Conservation (phyloP, 2,329 filamentous ascomycete species). For the Curvularia spicifera region DNA sequence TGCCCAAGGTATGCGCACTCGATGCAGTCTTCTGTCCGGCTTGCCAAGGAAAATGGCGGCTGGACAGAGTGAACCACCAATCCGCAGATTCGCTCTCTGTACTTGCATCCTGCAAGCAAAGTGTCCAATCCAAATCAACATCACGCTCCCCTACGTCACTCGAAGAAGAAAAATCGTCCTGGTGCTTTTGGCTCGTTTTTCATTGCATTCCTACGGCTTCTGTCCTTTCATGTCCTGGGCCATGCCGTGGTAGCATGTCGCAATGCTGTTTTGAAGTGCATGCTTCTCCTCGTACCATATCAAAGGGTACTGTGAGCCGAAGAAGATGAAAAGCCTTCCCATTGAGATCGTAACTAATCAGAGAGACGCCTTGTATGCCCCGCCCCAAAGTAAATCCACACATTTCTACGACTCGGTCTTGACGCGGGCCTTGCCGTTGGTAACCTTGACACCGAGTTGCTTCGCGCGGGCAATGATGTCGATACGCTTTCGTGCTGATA, state of each 20-base stretch:
- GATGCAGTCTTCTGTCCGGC: conserved; percentile 7
- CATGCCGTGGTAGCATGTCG: conserved; percentile 29
- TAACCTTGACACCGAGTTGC: conserved; percentile 99
- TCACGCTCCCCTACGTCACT: conserved; percentile 9
- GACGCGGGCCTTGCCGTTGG: conserved; percentile 98
- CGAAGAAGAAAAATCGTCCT: background rate
- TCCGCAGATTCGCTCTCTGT: background rate
- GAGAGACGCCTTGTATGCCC: conserved; percentile 50
- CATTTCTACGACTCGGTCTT: conserved; percentile 78
- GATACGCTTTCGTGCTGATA: conserved; percentile 98
- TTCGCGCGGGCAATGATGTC: conserved; percentile 97
- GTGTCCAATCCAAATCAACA: background rate
- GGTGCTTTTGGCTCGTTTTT: conserved; percentile 34
- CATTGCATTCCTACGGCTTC: conserved; percentile 37
- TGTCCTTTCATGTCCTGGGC: conserved; percentile 25
- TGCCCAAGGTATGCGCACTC: background rate
- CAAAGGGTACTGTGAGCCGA: conserved; percentile 29
- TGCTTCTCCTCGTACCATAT: conserved; percentile 31
- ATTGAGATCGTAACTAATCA: conserved; percentile 48
- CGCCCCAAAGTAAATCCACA: conserved; percentile 37
- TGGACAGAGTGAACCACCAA: background rate
- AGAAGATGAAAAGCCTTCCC: conserved; percentile 44
- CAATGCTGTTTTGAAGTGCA: conserved; percentile 42
- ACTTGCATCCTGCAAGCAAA: background rate
- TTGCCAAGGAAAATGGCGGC: background rate